Percentiles rank a stretch among this genome's conserved stretches.
These are phyloP conservation scores for Aspergillus viridinutans DNA, from an alignment of 2,329 filamentous ascomycete genomes.

Conservation along the genomic window DNA sequence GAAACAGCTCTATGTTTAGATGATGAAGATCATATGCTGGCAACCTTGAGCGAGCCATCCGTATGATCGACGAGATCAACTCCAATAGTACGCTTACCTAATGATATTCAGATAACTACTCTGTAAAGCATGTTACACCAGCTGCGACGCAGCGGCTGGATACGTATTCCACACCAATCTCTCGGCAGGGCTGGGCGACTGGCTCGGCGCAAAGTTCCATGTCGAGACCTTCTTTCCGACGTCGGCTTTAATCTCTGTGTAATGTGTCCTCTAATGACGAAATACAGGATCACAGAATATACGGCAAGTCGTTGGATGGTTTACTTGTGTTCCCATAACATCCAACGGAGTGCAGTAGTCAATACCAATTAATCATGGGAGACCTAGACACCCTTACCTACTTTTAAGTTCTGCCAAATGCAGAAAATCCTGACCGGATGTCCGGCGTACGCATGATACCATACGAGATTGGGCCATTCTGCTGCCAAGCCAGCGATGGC, in stretches of 20 bases:
- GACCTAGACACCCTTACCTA: no score
- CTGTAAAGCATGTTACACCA: background rate
- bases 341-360: no score
- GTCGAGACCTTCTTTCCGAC: slow-evolving; percentile 2
- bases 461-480: slow-evolving; percentile 1
- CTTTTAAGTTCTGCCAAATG: background rate
- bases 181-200: slow-evolving; percentile 13
- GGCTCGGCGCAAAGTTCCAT: slow-evolving; percentile 9
- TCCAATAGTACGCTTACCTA: background rate
- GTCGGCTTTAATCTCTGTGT: background rate
- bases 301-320: background rate
- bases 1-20: background rate
- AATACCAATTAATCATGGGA: no score
- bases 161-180: slow-evolving; percentile 9
- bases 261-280: background rate
- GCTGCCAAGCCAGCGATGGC: slow-evolving; percentile 16
- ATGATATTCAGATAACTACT: background rate
- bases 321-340: no score
- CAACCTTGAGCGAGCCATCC: background rate
- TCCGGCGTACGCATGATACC: background rate
- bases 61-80: background rate
- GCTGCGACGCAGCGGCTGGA: background rate
- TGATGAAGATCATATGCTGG: background rate
- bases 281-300: background rate
- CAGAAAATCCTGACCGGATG: background rate